Evolutionary conservation across 306 rosid species (phyloP).

Genomic region (Nissolia schottii): DNA sequence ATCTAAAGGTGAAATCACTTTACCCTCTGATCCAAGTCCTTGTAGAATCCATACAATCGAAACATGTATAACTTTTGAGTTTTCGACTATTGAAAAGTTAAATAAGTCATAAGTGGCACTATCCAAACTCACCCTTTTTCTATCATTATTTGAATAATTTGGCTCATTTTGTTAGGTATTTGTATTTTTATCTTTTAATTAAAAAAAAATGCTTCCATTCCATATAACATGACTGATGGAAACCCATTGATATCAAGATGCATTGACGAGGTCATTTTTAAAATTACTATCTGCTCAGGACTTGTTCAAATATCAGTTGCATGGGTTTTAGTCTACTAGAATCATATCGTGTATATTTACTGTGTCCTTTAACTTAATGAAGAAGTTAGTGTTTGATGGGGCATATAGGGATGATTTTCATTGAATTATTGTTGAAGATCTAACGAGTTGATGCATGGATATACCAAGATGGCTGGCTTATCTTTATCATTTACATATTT

Average conservation of each 20-base stretch:
- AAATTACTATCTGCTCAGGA: not conserved
- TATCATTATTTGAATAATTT: not conserved
- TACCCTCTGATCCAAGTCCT: too few species aligned
- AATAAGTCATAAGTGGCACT: too few species aligned
- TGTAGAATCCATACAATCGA: too few species aligned
- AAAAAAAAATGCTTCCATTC: not conserved
- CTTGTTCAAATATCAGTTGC: too few species aligned
- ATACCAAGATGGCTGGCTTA: not conserved
- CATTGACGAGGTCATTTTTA: not conserved
- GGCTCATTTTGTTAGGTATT: not conserved
- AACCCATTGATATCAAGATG: not conserved
- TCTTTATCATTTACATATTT: not conserved
- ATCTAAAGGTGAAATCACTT: too few species aligned
- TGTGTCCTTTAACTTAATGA: not conserved
- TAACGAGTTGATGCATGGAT: not conserved
- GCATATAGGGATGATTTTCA: not conserved
- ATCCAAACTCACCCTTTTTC: too few species aligned
- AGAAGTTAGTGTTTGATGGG: not conserved
- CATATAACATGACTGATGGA: not conserved
- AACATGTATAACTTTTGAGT: too few species aligned
- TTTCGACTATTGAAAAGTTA: too few species aligned
- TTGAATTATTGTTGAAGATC: not conserved
- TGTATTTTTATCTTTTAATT: not conserved
- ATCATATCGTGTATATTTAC: not conserved
- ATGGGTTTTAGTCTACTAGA: not conserved